Base-by-base conservation (phyloP, 495 filamentous ascomycete species). In the Chaetomidium leptoderma region DNA sequence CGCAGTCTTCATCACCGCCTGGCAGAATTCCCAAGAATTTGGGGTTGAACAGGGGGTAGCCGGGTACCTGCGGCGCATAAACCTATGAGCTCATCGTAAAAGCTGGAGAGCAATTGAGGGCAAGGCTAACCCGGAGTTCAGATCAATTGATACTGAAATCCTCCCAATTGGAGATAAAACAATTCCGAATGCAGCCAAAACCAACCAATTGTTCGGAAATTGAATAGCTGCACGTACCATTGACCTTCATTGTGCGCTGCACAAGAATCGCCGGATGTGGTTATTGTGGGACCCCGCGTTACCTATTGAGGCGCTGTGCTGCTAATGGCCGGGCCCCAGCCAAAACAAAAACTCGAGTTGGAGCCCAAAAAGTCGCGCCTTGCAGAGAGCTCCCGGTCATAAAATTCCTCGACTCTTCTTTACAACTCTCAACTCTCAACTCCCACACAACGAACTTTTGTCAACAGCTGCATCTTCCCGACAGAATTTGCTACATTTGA, bases 351-450 rank as follows among this genome's bases (percentile, higher is more conserved):
- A 42, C 44, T 45, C 9, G 45, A 17, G 26, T 46, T 37, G 49
- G 29, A 33, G 48, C 54, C 60, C 44, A 58, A 53, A 62, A 57
- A 53, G 42, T 33, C 56, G 47, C 57, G 48, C 40, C 39, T 52
- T 44, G 30, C 24, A 21, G 6, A 4, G n/a, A n/a, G n/a, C n/a
- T n/a, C n/a, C n/a, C n/a, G n/a, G n/a, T n/a, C n/a, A 17, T 26
- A 52, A 53, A 64, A 64, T 59, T 60, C 55, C 54, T 61, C 52
- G 54, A 51, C 58, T 48, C n/a, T 52, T 45, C 45, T 32, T 49
- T 43, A 23, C 21, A n/a, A n/a, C n/a, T n/a, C n/a, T 45, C 37
- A 45, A 47, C 45, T 44, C 59, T 57, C 56, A 44, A 29, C 46
- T 58, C 52, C 32, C 47, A 21, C 29, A n/a, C 58, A 44, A 30